Percentiles rank a stretch among this genome's conserved stretches.
phyloP scores from a whole-genome alignment of 2,329 filamentous ascomycete genomes.

The Ceratocystis destructans region DNA sequence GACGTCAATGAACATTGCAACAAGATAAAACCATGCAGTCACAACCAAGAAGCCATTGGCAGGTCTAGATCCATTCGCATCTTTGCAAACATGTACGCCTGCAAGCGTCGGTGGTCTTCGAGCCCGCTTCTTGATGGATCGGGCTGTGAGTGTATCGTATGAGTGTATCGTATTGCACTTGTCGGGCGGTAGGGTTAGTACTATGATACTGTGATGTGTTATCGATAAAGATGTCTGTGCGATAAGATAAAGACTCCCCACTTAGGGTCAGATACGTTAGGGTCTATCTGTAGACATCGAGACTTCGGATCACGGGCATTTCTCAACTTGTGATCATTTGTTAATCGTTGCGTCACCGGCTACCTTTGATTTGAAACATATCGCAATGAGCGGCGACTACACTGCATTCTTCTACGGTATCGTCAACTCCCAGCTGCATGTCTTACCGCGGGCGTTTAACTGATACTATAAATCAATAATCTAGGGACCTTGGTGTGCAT shows the following conservation, averaged over 20 bases:
- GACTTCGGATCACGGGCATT: not conserved
- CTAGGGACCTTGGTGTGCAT: slow-evolving; percentile 28
- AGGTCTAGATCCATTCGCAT: not conserved
- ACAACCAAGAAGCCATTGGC: too few relatives aligned
- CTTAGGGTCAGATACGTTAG: not conserved
- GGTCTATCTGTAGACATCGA: not conserved
- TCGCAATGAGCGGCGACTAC: slow-evolving; percentile 14
- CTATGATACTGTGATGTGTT: not conserved
- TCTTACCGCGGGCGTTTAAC: slow-evolving; percentile 3
- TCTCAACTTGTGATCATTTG: not conserved
- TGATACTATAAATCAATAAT: not conserved
- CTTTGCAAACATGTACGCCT: not conserved
- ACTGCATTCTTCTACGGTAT: slow-evolving; percentile 31
- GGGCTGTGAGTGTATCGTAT: not conserved
- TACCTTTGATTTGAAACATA: not conserved
- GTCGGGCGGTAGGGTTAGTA: not conserved
- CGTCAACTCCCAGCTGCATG: slow-evolving; percentile 12
- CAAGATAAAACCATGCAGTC: not conserved
- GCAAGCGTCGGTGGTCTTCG: too few relatives aligned
- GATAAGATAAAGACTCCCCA: not conserved
- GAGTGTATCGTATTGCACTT: not conserved
- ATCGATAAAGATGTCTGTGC: not conserved
- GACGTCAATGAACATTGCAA: not conserved
- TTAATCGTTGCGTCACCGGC: not conserved
- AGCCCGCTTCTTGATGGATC: not conserved